phyloP scores from a whole-genome alignment of 108 stramenopile species.

The Pseudonitzschia multiseries region DNA sequence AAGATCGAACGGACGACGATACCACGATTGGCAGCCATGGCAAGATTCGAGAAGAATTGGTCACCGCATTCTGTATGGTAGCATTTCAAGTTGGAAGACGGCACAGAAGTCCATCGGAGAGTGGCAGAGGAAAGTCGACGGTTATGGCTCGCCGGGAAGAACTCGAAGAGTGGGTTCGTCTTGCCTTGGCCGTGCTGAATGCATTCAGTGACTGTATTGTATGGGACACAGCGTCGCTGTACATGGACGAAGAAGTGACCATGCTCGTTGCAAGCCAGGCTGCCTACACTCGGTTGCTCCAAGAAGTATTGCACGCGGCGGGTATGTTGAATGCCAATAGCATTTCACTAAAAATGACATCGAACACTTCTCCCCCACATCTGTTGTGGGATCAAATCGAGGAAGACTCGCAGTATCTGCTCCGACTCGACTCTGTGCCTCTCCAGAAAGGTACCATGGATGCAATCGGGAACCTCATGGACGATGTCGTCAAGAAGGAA shows the following conservation, averaged over 20 bases:
- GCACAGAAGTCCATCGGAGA: slow-evolving; percentile 17
- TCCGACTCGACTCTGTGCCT: slow-evolving; percentile 17
- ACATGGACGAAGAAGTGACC: slow-evolving; percentile 47
- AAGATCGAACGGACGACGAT: slow-evolving; percentile 16
- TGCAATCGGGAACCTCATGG: slow-evolving; percentile 25
- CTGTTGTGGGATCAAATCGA: slow-evolving; percentile 47
- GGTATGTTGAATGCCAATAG: slow-evolving; percentile 39
- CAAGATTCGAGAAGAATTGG: slow-evolving; percentile 39
- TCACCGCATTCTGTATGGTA: slow-evolving; percentile 42
- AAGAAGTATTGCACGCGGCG: slow-evolving; percentile 39
- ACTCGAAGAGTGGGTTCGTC: slow-evolving; percentile 43
- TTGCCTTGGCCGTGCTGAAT: slow-evolving; percentile 32
- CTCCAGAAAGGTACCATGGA: slow-evolving; percentile 12
- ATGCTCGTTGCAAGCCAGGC: slow-evolving; percentile 38
- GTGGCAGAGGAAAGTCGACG: background rate
- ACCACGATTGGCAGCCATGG: background rate
- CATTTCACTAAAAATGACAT: slow-evolving; percentile 44
- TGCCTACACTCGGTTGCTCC: slow-evolving; percentile 39
- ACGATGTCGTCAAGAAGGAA: slow-evolving; percentile 39
- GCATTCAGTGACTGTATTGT: slow-evolving; percentile 36
- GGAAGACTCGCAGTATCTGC: slow-evolving; percentile 40
- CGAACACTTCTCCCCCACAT: slow-evolving; percentile 44
- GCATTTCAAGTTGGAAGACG: slow-evolving; percentile 42
- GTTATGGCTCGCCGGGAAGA: slow-evolving; percentile 22
- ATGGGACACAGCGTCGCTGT: slow-evolving; percentile 22